phyloP scores from a whole-genome alignment of 768 basidiomycete species.

The Suillus subluteus region DNA sequence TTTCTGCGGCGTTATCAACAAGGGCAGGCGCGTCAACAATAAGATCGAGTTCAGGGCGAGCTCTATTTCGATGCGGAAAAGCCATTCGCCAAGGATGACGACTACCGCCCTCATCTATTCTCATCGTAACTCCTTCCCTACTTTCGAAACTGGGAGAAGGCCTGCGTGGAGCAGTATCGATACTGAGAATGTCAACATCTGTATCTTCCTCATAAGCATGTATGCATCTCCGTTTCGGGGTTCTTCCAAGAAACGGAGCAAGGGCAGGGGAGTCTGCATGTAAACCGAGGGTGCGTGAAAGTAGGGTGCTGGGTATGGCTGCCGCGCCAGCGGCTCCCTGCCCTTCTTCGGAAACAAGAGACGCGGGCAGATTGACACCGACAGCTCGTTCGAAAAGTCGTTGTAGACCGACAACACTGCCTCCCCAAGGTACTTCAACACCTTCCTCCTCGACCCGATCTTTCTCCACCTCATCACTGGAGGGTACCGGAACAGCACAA shows the following conservation, averaged over 20 bases:
- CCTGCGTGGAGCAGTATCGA: slow-evolving; percentile 9
- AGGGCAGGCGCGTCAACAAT: slow-evolving; percentile 21
- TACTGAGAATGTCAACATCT: slow-evolving; percentile 36
- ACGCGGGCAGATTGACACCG: slow-evolving; percentile 32
- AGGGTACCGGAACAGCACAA: slow-evolving; percentile 42
- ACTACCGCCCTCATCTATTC: not conserved
- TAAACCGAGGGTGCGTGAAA: slow-evolving; percentile 51
- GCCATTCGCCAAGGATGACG: slow-evolving; percentile 37
- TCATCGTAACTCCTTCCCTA: not conserved
- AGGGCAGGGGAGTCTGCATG: slow-evolving; percentile 56
- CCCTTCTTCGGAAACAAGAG: slow-evolving; percentile 9
- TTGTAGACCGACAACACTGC: slow-evolving; percentile 47
- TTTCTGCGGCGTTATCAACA: slow-evolving; percentile 19
- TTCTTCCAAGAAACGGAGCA: slow-evolving; percentile 52
- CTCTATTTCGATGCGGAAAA: slow-evolving; percentile 44
- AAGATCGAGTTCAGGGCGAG: slow-evolving; percentile 42
- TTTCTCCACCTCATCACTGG: slow-evolving; percentile 36
- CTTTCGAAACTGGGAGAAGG: not conserved
- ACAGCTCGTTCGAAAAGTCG: slow-evolving; percentile 56
- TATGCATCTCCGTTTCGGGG: slow-evolving; percentile 45
- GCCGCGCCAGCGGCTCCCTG: not conserved
- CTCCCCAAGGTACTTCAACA: slow-evolving; percentile 36
- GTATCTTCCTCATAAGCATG: slow-evolving; percentile 38
- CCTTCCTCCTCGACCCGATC: slow-evolving; percentile 44
- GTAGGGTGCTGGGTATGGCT: slow-evolving; percentile 37